Conservation (phyloP, 495 filamentous ascomycete genomes). For the Tuber melanosporum region DNA sequence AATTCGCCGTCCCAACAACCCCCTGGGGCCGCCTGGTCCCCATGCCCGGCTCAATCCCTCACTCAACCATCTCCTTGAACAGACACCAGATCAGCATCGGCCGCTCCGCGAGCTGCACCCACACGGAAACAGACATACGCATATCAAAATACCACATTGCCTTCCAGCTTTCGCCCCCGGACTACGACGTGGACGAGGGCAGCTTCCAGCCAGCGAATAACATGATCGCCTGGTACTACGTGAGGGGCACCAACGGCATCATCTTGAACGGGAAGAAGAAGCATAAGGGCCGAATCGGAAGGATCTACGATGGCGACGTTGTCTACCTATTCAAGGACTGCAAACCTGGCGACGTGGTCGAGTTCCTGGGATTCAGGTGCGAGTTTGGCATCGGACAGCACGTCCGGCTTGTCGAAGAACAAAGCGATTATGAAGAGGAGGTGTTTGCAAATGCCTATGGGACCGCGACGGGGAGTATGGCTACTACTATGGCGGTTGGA, state of each 20-base stretch:
- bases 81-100: constrained; percentile 25
- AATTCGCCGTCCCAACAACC: constrained; percentile 20
- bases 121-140: constrained; percentile 21
- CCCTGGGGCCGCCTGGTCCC: constrained; percentile 37
- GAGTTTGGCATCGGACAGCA: constrained; percentile 29
- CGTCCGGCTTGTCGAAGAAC: constrained; percentile 10
- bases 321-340: constrained; percentile 30
- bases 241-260: constrained; percentile 28
- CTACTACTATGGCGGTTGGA: constrained; percentile 24
- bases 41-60: constrained; percentile 16
- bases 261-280: constrained; percentile 33
- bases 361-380: constrained; percentile 35
- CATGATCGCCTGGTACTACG: constrained; percentile 33
- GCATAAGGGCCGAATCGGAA: constrained; percentile 12
- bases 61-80: constrained; percentile 19
- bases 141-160: constrained; percentile 37
- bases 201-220: constrained; percentile 13
- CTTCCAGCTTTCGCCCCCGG: constrained; percentile 22
- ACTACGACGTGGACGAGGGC: not conserved
- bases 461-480: constrained; percentile 16
- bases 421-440: constrained; percentile 14
- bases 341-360: not conserved
- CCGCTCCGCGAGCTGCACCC: constrained; percentile 23
- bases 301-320: constrained; percentile 33
- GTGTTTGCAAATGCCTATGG: constrained; percentile 1